phyloP scores from a whole-genome alignment of 2,329 filamentous ascomycete species.

The Ilyonectria sp. region DNA sequence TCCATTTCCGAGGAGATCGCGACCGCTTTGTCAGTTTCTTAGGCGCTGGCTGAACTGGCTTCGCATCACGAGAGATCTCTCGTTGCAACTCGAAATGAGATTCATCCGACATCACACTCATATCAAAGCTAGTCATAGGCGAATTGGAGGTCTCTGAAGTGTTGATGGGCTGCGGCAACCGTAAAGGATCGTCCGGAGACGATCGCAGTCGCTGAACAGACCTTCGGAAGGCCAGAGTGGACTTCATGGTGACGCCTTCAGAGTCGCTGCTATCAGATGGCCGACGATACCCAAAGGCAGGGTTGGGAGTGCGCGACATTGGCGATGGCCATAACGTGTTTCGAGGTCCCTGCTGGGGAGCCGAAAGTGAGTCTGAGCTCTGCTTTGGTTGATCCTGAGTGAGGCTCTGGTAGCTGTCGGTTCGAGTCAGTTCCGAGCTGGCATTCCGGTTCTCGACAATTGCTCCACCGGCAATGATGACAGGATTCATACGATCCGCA shows the following conservation, averaged over 20 bases:
- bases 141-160: constrained; percentile 61
- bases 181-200: constrained; percentile 60
- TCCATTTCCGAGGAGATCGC: constrained; percentile 74
- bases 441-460: constrained; percentile 73
- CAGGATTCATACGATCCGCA: constrained; percentile 74
- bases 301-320: constrained; percentile 57
- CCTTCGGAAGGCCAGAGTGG: constrained; percentile 69
- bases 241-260: constrained; percentile 62
- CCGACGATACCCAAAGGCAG: constrained; percentile 51
- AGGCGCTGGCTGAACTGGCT: constrained; percentile 50
- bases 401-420: constrained; percentile 66
- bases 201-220: constrained; percentile 68
- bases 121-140: constrained; percentile 70
- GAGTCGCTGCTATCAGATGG: constrained; percentile 73
- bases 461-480: constrained; percentile 76
- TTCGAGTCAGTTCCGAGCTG: constrained; percentile 63
- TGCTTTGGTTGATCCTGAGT: constrained; percentile 56
- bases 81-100: constrained; percentile 61
- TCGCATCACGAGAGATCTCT: constrained; percentile 52
- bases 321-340: constrained; percentile 70
- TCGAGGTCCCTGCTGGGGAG: constrained; percentile 58
- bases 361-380: constrained; percentile 58
- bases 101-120: constrained; percentile 71
- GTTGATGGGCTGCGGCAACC: constrained; percentile 68
- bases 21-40: constrained; percentile 71